Percentiles rank a stretch among this genome's conserved stretches.
Evolutionary conservation across 306 rosid species (phyloP).

Genomic region (Crotalaria pallida): DNA sequence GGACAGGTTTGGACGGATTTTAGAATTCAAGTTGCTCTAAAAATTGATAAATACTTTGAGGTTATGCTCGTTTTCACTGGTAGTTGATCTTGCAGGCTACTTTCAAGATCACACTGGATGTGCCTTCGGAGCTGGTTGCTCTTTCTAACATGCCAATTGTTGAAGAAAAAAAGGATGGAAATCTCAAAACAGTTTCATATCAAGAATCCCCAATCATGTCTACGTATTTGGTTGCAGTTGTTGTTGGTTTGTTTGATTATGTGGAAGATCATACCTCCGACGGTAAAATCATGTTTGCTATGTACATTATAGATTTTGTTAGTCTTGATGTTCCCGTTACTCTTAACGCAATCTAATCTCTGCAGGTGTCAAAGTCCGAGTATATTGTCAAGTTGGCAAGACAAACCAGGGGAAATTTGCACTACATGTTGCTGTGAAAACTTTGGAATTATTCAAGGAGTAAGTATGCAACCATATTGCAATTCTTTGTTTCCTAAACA

Average conservation of each 20-base stretch:
- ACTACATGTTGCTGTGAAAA: slow-evolving; percentile 68
- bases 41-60: slow-evolving; percentile 13
- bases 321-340: not conserved
- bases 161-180: slow-evolving; percentile 62
- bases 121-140: slow-evolving; percentile 70
- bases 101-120: slow-evolving; percentile 82
- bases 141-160: slow-evolving; percentile 93
- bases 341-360: slow-evolving; percentile 23
- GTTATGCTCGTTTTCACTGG: slow-evolving; percentile 1
- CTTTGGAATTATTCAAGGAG: slow-evolving; percentile 72
- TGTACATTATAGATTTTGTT: not conserved
- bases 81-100: slow-evolving; percentile 63
- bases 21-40: slow-evolving; percentile 6
- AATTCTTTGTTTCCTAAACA: not conserved
- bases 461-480: slow-evolving; percentile 33
- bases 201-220: slow-evolving; percentile 92
- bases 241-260: slow-evolving; percentile 84
- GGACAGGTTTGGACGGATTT: not conserved
- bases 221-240: slow-evolving; percentile 87
- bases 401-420: slow-evolving; percentile 86
- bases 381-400: slow-evolving; percentile 87
- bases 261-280: slow-evolving; percentile 86
- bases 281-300: slow-evolving; percentile 42
- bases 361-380: slow-evolving; percentile 86
- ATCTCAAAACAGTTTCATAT: slow-evolving; percentile 59